Base-by-base conservation (phyloP, 148 eudicot species). In the Cornus suecica region DNA sequence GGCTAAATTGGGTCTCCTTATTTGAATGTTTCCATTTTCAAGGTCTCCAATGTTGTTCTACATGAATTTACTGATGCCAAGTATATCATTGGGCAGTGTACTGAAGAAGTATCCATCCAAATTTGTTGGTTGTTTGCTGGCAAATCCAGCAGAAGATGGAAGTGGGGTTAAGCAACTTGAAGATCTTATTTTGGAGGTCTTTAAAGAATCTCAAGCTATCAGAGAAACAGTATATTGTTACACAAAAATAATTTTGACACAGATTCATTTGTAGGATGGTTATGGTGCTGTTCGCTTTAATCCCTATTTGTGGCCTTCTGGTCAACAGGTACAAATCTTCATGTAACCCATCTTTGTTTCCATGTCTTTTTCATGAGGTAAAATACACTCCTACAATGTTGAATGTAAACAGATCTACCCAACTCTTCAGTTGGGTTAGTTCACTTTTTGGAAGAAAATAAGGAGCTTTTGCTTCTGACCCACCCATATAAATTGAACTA, bases 271-370 rank as follows among this genome's bases (percentile, higher is more conserved):
- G 72, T 83, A 94, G 98, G 98, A 94, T 81, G 93, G 97, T 64
- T 94, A 90, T 81, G 83, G 92, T 83, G 98, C 98, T 52, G 98
- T 94, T 81, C 93, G 98, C 62, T 90, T 94, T 76, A 94, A 94
- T 82, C 98, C 98, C 9, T 90, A 94, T 82, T 70, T 94, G 42
- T 94, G 98, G 98, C 98, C 94, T 61, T 83, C 94, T 31, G 91
- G 90, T 78, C 88, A 94, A 62, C 77, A 79, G 95, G 98, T 94
- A 81, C 9, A 29, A 34, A 27, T 31, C 68, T 71, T 65, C 52
- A 30, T 52, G 23, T 54, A 26, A 41, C 54, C 70, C 26, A 20
- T 11, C n/a, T 51, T 66, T 65, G 9, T 3, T 16, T 42, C 2
- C 29, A 22, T 80, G 51, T n/a, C 18, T 34, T 80, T 71, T 65